phyloP scores from a whole-genome alignment of 805 yeast species.

The Cyberlindnera mississippiensis region DNA sequence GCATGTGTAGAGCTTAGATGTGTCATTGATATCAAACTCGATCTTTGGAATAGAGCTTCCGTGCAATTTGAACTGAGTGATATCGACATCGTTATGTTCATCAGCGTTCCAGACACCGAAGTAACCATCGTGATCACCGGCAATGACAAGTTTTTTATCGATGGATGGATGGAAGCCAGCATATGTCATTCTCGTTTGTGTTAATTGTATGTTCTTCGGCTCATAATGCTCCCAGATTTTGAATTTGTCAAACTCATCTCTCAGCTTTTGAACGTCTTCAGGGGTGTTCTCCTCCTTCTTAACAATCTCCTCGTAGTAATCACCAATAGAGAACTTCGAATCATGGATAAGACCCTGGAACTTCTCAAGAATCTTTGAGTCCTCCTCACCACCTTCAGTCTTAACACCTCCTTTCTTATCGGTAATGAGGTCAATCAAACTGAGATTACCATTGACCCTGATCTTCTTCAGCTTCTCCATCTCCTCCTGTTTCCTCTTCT shows the following conservation, averaged over 20 bases:
- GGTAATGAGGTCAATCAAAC: conserved; percentile 53
- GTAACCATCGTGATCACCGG: conserved; percentile 87
- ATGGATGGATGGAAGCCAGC: conserved; percentile 73
- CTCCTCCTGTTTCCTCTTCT: conserved; percentile 35
- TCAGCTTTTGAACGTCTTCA: conserved; percentile 40
- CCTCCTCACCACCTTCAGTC: conserved; percentile 24
- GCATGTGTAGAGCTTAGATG: conserved; percentile 57
- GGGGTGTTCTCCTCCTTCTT: conserved; percentile 33
- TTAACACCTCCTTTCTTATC: conserved; percentile 29
- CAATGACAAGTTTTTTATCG: conserved; percentile 60
- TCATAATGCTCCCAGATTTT: conserved; percentile 51
- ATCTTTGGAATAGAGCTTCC: conserved; percentile 69
- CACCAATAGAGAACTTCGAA: conserved; percentile 56
- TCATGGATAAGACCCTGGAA: conserved; percentile 29
- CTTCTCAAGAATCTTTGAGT: conserved; percentile 31
- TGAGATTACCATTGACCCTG: conserved; percentile 63
- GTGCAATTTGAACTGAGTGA: conserved; percentile 68
- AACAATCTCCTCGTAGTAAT: conserved; percentile 55
- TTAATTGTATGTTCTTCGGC: conserved; percentile 68
- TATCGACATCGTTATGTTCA: conserved; percentile 40
- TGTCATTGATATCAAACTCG: conserved; percentile 44
- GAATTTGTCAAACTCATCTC: conserved; percentile 52
- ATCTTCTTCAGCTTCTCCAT: conserved; percentile 49
- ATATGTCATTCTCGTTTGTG: conserved; percentile 66
- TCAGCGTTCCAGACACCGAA: conserved; percentile 84